Evolutionary conservation across 1,284 basidiomycete genomes (phyloP), one percentile per base, ranked within the genome.

Genomic region (Sanghuangporus weigelae): DNA sequence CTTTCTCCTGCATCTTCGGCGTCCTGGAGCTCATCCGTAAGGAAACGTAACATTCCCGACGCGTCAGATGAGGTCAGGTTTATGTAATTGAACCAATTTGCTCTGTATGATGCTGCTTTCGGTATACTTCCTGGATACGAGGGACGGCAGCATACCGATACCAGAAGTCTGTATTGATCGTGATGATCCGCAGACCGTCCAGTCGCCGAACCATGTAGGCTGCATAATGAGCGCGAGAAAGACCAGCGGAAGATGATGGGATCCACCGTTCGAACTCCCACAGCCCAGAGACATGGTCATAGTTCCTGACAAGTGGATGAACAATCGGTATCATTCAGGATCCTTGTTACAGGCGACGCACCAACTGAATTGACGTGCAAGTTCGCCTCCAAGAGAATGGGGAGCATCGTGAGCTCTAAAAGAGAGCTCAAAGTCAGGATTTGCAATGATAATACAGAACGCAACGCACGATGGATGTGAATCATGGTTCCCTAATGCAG

Each of bases 21-120:
- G 59, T 79, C 84, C 71, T 92, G 88, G n/a, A 93, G 77, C 73
- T 93, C 89, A 68, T 92, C 86, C 2, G 92, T 92, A 62, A 93
- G 70, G 76, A 90, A 93, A 26, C 88, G 80, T 67, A 93, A 77
- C 81, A 89, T 89, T 8, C 90, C 90, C 44, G 85, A 89, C 46
- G 78, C 78, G 72, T 93, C 92, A 1, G 86, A 82, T 46, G 85
- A 73, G 21, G 84, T 84, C 69, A 90, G 79, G 70, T 93, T 89
- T 75, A 94, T 86, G 71, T 86, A 92, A 71, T 87, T 88, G 75
- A 92, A 90, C 67, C 82, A 85, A 70, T 93, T 92, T 8, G 83
- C 77, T 57, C 83, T 84, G 51, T 48, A 56, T 46, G 70, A 73
- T 63, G 67, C 39, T 67, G 69, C 19, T 38, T 68, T 68, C 64